phyloP scores from a whole-genome alignment of 345 rosid species.

The Viola odorata region DNA sequence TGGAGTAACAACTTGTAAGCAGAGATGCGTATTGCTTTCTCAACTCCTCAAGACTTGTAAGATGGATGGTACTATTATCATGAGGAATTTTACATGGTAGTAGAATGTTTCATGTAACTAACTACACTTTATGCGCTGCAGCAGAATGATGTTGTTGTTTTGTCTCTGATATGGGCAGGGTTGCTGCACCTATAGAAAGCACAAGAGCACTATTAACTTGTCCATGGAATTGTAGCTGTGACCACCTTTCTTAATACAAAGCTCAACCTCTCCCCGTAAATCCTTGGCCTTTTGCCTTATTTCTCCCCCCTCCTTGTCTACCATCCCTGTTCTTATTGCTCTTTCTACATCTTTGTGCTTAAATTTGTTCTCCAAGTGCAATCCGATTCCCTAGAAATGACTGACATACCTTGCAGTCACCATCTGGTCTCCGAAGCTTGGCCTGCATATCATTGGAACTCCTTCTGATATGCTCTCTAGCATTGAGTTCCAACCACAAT shows the following conservation, averaged over 20 bases:
- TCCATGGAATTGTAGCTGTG: slow-evolving; percentile 16
- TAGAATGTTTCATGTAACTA: too few species aligned
- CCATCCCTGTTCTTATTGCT: slow-evolving; percentile 10
- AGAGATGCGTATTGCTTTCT: too few species aligned
- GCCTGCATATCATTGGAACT: slow-evolving; percentile 43
- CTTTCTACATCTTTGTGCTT: slow-evolving; percentile 9
- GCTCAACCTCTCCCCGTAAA: slow-evolving; percentile 7
- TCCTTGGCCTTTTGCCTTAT: slow-evolving; percentile 2
- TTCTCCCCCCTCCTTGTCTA: slow-evolving; percentile 9
- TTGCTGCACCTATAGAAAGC: neutral
- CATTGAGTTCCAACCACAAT: slow-evolving; percentile 55
- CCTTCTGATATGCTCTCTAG: slow-evolving; percentile 44
- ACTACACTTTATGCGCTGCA: too few species aligned
- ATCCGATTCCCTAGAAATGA: slow-evolving; percentile 35
- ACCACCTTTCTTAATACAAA: slow-evolving; percentile 4
- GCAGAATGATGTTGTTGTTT: too few species aligned
- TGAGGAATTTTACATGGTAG: too few species aligned
- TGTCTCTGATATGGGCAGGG: too few species aligned
- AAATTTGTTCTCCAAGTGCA: slow-evolving; percentile 31
- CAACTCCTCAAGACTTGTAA: too few species aligned
- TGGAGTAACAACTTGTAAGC: too few species aligned
- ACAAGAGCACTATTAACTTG: slow-evolving; percentile 19
- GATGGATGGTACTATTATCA: too few species aligned
- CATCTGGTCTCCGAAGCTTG: slow-evolving; percentile 35
- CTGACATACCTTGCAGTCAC: slow-evolving; percentile 37